Evolutionary conservation across 2,329 filamentous ascomycete genomes (phyloP).

Genomic region (Sporothrix humicola): DNA sequence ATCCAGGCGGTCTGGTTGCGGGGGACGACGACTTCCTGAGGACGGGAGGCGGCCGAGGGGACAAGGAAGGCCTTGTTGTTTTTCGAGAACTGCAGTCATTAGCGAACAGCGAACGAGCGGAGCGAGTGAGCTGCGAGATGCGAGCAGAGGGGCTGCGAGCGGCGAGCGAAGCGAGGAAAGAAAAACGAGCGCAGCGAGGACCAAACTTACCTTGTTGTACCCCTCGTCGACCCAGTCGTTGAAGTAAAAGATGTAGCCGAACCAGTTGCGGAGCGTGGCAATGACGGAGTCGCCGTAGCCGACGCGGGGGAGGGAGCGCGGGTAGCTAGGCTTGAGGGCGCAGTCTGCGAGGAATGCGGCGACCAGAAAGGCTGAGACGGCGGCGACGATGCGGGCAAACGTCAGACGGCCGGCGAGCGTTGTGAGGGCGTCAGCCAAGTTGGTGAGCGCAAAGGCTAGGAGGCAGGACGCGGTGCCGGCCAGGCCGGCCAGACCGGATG

Average conservation of each 20-base stretch:
- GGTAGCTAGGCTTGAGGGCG: slow-evolving; percentile 49
- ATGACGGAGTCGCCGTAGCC: slow-evolving; percentile 49
- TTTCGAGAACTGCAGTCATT: slow-evolving; percentile 48
- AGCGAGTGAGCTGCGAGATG: background rate
- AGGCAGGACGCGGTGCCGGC: background rate
- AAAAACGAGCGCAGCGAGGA: too few relatives aligned
- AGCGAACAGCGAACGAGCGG: background rate
- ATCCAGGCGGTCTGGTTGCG: slow-evolving; percentile 53
- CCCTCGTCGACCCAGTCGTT: slow-evolving; percentile 51
- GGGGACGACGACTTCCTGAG: slow-evolving; percentile 54
- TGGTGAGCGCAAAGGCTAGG: too few relatives aligned
- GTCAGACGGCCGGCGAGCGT: slow-evolving; percentile 40
- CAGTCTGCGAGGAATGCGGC: slow-evolving; percentile 50
- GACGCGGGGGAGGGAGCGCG: slow-evolving; percentile 49
- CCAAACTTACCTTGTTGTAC: slow-evolving; percentile 49
- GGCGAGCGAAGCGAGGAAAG: background rate
- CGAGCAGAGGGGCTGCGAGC: too few relatives aligned
- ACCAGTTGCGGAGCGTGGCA: slow-evolving; percentile 49
- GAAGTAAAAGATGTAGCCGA: slow-evolving; percentile 48
- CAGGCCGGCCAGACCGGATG: background rate
- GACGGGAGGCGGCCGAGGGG: slow-evolving; percentile 49
- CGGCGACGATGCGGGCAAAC: slow-evolving; percentile 42
- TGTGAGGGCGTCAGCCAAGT: background rate
- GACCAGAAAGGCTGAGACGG: slow-evolving; percentile 45
- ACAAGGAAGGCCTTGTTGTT: slow-evolving; percentile 51